Base-by-base conservation (phyloP, 352 stramenopile genomes). In the Phytopythium litorale region DNA sequence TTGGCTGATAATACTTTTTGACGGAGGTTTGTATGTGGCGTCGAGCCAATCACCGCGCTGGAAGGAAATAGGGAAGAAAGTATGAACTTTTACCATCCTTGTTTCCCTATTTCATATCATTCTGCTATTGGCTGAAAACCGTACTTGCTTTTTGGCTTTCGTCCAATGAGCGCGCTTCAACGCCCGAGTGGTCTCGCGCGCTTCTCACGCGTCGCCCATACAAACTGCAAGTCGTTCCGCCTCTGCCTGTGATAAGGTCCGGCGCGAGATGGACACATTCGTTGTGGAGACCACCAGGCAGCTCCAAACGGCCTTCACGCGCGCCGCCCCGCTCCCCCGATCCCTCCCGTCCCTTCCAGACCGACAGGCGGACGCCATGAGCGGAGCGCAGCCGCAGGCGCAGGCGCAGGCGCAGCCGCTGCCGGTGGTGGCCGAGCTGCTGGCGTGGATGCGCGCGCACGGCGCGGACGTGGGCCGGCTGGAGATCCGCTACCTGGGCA, bases 401-500 rank as follows among this genome's bases (percentile, higher is more conserved):
- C 35, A 25, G 19, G 16, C 37, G 35, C n/a, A n/a, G 18, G 3
- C 21, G 15, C 21, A 12, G 35, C 23, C 7, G 1, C 58, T 61
- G 37, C 53, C 56, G n/a, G 65, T 70, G 5, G 65, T 80, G 53
- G 67, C 56, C 18, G 46, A 45, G 58, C 48, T 83, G n/a, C 55
- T 83, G 30, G 56, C 66, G 58, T 83, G 75, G 75, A 65, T 83
- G 50, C 51, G 74, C 53, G 30, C 58, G 42, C 45, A 78, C 63
- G 75, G 67, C 60, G 56, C 56, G 13, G 48, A 60, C 13, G 65
- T 75, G 37, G 72, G 23, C 23, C 65, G 70, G 42, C 57, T 87
- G 59, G 59, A 81, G 35, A 77, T 87, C 43, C 62, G 65, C 23
- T 84, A 82, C 59, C 48, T 82, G 7, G 64, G 68, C 30, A 60